phyloP scores from a whole-genome alignment of 331 rosid genomes.

The Dryas integrifolia region DNA sequence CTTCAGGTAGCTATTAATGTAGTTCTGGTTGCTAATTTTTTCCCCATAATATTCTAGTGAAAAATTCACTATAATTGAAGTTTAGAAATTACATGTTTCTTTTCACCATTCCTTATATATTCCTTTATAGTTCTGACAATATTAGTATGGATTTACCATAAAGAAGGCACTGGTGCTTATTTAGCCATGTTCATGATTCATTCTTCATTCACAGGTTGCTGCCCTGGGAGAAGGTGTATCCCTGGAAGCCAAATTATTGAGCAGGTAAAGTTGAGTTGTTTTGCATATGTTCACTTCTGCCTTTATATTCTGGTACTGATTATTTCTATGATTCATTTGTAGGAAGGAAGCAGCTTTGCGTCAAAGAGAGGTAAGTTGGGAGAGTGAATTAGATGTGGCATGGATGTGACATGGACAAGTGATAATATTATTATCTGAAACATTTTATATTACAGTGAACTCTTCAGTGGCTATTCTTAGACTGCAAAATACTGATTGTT shows the following conservation, averaged over 20 bases:
- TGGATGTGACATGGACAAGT: neutral
- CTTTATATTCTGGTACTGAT: constrained; percentile 21
- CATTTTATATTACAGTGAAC: constrained; percentile 5
- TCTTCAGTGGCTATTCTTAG: constrained; percentile 30
- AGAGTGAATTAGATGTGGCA: constrained; percentile 22
- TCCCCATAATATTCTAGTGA: neutral
- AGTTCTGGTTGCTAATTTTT: neutral
- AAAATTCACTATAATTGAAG: neutral
- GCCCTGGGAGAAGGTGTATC: constrained; percentile 95
- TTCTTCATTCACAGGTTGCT: constrained; percentile 70
- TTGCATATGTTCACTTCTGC: constrained; percentile 21
- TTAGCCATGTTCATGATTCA: constrained; percentile 22
- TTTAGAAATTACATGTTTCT: neutral
- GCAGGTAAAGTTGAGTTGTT: constrained; percentile 51
- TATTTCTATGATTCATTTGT: constrained; percentile 40
- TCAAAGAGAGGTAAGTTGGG: constrained; percentile 80
- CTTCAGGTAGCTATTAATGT: neutral
- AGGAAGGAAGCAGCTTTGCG: constrained; percentile 98
- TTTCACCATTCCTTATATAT: neutral
- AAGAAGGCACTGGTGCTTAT: constrained; percentile 2
- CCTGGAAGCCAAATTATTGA: constrained; percentile 87
- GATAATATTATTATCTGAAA: neutral
- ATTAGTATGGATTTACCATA: neutral
- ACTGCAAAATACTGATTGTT: constrained; percentile 33
- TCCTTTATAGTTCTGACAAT: neutral